These are phyloP conservation scores for Zelonia costaricensis DNA, from an alignment of 208 protist species.

Conservation along the genomic window DNA sequence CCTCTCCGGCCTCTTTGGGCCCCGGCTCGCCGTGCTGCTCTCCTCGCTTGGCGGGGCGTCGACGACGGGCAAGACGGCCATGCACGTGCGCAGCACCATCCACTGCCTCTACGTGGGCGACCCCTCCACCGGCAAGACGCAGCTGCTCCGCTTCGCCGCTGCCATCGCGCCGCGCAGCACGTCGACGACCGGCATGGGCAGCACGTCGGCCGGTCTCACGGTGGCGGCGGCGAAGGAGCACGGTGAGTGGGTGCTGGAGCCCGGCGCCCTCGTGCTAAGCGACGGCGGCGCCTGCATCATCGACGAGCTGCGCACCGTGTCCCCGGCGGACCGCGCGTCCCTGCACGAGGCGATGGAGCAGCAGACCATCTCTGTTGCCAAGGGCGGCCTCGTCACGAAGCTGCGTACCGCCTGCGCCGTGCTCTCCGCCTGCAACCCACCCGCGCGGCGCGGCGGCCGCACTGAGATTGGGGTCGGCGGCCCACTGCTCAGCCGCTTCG, in stretches of 20 bases:
- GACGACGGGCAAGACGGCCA: constrained; percentile 57
- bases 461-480: constrained; percentile 94
- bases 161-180: constrained; percentile 81
- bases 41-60: constrained; percentile 66
- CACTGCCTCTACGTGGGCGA: constrained; percentile 99
- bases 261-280: constrained; percentile 96
- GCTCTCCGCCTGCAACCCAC: constrained; percentile 97
- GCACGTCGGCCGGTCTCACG: constrained; percentile 91
- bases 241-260: constrained; percentile 95
- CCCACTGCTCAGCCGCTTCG: constrained; percentile 96
- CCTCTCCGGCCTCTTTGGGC: constrained; percentile 78
- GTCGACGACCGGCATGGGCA: constrained; percentile 91
- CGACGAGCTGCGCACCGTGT: constrained; percentile 97
- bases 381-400: constrained; percentile 96
- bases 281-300: constrained; percentile 98
- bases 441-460: constrained; percentile 44
- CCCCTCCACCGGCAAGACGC: constrained; percentile 98
- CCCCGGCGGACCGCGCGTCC: constrained; percentile 90
- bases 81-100: constrained; percentile 92
- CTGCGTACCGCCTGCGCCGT: constrained; percentile 94
- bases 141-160: constrained; percentile 86
- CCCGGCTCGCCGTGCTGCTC: constrained; percentile 78
- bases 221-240: constrained; percentile 88
- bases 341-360: constrained; percentile 99
- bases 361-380: constrained; percentile 96